phyloP scores from a whole-genome alignment of 139 green algal genomes.

The Volvox africanus region DNA sequence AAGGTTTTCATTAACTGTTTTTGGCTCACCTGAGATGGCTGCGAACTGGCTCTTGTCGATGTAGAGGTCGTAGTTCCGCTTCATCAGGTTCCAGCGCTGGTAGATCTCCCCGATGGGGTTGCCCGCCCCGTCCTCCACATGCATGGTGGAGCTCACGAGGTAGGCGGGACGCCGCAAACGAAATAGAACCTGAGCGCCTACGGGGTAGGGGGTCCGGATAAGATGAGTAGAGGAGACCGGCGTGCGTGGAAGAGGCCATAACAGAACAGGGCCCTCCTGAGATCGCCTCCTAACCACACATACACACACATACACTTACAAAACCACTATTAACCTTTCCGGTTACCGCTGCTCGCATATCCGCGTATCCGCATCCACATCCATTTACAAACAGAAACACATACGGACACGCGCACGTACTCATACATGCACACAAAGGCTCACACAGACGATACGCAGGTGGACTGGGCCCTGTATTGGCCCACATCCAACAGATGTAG shows the following conservation, averaged over 20 bases:
- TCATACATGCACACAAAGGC: too few species aligned
- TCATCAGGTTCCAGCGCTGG: slow-evolving; percentile 85
- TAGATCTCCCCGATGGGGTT: slow-evolving; percentile 75
- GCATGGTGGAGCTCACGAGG: slow-evolving; percentile 82
- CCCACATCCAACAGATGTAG: too few species aligned
- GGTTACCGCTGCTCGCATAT: too few species aligned
- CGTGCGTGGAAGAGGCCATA: neutral
- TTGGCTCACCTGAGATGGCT: slow-evolving; percentile 42
- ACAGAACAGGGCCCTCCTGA: neutral
- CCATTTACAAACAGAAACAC: too few species aligned
- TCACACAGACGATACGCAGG: too few species aligned
- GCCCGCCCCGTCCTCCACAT: slow-evolving; percentile 61
- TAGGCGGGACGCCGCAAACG: slow-evolving; percentile 83
- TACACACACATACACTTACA: neutral
- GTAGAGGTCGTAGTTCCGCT: slow-evolving; percentile 89
- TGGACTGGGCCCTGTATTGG: too few species aligned
- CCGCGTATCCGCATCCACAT: neutral
- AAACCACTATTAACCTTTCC: too few species aligned
- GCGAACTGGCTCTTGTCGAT: slow-evolving; percentile 67
- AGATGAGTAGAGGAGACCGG: neutral
- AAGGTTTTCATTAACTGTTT: too few species aligned
- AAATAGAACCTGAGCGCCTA: slow-evolving; percentile 79
- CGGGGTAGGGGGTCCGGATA: neutral
- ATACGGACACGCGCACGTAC: too few species aligned
- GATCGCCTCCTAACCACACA: too few species aligned